Evolutionary conservation across 192 early-diverging fungal genomes (phyloP).

Genomic region (Chytriomyces sp.): DNA sequence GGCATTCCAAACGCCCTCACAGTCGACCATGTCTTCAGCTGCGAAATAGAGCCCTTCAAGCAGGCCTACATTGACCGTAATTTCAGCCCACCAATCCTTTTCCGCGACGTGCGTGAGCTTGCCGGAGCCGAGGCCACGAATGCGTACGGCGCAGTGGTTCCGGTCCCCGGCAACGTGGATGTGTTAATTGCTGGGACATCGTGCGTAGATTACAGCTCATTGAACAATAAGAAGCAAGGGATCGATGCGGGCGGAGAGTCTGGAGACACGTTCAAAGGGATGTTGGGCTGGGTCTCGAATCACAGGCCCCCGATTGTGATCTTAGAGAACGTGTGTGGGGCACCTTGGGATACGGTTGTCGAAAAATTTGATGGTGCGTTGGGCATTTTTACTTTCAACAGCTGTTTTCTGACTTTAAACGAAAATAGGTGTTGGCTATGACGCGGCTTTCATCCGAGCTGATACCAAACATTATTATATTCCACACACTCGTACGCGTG

Average conservation of each 20-base stretch:
- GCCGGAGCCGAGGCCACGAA: slow-evolving; percentile 39
- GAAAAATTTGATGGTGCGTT: slow-evolving; percentile 30
- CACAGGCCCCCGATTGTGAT: slow-evolving; percentile 47
- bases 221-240: slow-evolving; percentile 50
- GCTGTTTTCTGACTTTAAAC: no score
- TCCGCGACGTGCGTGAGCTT: slow-evolving; percentile 50
- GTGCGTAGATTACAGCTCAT: slow-evolving; percentile 51
- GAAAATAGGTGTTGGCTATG: slow-evolving; percentile 36
- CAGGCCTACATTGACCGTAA: slow-evolving; percentile 58
- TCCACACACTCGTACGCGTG: slow-evolving; percentile 50
- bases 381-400: no score
- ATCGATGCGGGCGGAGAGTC: slow-evolving; percentile 45
- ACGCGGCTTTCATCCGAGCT: slow-evolving; percentile 20
- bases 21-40: slow-evolving; percentile 51
- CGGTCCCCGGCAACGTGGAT: slow-evolving; percentile 47
- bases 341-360: slow-evolving; percentile 41
- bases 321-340: slow-evolving; percentile 48
- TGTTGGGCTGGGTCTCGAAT: slow-evolving; percentile 45
- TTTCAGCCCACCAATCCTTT: slow-evolving; percentile 50
- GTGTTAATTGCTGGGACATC: slow-evolving; percentile 52
- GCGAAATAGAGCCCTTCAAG: slow-evolving; percentile 57
- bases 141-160: slow-evolving; percentile 42
- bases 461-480: slow-evolving; percentile 55
- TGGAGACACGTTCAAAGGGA: slow-evolving; percentile 49
- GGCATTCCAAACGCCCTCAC: slow-evolving; percentile 23